Percentiles rank a stretch among this genome's conserved stretches.
Conservation (phyloP, 208 protist genomes). For the Naegleria gruberi region DNA sequence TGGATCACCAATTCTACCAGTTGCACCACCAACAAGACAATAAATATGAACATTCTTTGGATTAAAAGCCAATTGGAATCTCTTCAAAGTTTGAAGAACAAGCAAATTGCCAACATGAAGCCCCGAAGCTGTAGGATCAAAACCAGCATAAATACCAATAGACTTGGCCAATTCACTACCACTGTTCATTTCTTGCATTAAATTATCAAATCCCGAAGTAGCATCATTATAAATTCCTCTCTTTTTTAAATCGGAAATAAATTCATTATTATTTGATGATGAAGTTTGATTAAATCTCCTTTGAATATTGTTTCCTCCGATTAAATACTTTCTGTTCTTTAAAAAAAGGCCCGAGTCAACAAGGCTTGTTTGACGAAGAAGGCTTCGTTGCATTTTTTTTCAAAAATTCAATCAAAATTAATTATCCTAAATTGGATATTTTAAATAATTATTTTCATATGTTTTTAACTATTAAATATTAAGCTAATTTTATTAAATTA, state of each 20-base stretch:
- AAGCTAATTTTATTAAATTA: too few species aligned
- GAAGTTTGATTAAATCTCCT: too few species aligned
- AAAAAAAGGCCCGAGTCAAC: too few species aligned
- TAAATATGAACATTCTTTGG: conserved; percentile 24
- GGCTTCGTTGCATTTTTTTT: too few species aligned
- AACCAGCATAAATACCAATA: conserved; percentile 43
- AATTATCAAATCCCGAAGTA: not conserved
- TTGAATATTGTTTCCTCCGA: too few species aligned
- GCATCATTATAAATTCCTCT: not conserved
- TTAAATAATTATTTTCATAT: too few species aligned
- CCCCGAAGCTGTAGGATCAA: conserved; percentile 48
- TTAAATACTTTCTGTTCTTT: too few species aligned
- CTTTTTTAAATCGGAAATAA: not conserved
- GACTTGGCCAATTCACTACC: not conserved
- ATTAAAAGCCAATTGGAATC: conserved; percentile 19
- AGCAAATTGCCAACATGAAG: conserved; percentile 52
- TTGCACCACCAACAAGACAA: conserved; percentile 48
- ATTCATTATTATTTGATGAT: too few species aligned
- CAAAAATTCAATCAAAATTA: too few species aligned
- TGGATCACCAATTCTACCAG: conserved; percentile 49
- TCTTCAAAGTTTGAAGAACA: conserved; percentile 36
- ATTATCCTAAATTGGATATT: too few species aligned
- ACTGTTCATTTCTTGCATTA: not conserved
- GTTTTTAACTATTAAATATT: too few species aligned
- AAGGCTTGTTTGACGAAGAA: too few species aligned